Percentiles rank a stretch among this genome's conserved stretches.
Conservation (phyloP, 768 basidiomycete genomes). For the Tephrocybe sp. region DNA sequence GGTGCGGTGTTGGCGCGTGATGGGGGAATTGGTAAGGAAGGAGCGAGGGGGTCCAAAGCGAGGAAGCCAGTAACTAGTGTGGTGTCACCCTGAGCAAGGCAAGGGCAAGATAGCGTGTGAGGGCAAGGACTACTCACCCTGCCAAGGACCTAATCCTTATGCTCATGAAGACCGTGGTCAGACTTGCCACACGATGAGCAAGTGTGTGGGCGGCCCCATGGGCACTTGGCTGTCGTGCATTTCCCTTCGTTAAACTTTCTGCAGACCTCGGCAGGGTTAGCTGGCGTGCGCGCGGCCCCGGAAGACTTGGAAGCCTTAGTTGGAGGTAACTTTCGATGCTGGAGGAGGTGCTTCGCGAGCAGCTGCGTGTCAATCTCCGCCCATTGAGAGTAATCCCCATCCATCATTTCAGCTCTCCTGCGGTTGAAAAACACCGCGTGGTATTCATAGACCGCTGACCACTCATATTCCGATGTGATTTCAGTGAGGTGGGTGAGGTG, state of each 20-base stretch:
- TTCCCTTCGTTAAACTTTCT: not conserved
- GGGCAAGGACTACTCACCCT: not conserved
- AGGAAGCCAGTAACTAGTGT: not conserved
- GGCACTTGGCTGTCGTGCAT: not conserved
- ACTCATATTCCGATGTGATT: not conserved
- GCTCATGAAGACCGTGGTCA: not conserved
- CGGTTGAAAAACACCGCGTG: not conserved
- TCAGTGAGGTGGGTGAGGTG: not conserved
- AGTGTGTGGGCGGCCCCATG: not conserved
- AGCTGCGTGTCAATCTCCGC: not conserved
- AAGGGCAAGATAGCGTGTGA: not conserved
- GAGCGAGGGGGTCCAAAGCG: not conserved
- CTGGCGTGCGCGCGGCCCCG: not conserved
- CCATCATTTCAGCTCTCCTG: not conserved
- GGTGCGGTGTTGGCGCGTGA: conserved; percentile 24
- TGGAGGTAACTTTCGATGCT: not conserved
- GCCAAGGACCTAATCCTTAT: not conserved
- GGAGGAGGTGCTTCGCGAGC: not conserved
- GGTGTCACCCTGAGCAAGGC: not conserved
- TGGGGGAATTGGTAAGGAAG: not conserved
- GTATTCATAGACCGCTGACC: not conserved
- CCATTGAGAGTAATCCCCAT: not conserved
- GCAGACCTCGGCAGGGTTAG: not conserved
- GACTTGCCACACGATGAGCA: not conserved
- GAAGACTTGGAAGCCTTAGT: not conserved